Percentiles rank a stretch among this genome's conserved stretches.
Conservation (phyloP, 2,329 filamentous ascomycete species). For the Ophiocordyceps robertsii region DNA sequence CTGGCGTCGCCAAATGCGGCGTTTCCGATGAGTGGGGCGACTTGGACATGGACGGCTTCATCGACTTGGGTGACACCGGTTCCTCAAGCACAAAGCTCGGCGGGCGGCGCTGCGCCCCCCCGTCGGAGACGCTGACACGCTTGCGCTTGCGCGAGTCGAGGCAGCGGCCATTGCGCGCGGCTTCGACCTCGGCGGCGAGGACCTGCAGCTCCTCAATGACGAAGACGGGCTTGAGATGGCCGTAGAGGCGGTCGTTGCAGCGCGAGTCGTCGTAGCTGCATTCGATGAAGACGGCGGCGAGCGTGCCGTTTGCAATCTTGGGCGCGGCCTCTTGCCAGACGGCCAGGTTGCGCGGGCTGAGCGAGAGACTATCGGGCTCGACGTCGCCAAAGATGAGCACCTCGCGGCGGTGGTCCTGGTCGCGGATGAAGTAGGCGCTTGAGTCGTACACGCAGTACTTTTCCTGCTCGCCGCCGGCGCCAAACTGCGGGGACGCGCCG, state of each 20-base stretch:
- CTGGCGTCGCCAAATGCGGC: constrained; percentile 33
- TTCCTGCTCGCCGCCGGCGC: constrained; percentile 23
- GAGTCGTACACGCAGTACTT: constrained; percentile 66
- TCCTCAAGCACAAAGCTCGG: constrained; percentile 20
- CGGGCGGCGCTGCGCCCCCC: constrained; percentile 9
- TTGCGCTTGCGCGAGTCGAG: constrained; percentile 49
- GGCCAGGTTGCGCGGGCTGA: constrained; percentile 64
- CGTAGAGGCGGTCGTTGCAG: constrained; percentile 66
- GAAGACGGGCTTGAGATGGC: constrained; percentile 75
- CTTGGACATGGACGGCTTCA: constrained; percentile 13
- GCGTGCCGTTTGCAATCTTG: constrained; percentile 59
- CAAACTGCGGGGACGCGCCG: constrained; percentile 9
- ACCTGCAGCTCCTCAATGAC: constrained; percentile 64
- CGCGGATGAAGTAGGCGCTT: constrained; percentile 85
- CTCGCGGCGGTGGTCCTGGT: constrained; percentile 55
- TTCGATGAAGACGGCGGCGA: constrained; percentile 84
- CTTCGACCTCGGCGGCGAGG: constrained; percentile 59
- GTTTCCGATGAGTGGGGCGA: constrained; percentile 15
- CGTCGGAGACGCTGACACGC: constrained; percentile 25
- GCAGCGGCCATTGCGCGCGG: constrained; percentile 24
- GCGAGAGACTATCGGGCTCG: constrained; percentile 76
- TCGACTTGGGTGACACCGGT: constrained; percentile 38
- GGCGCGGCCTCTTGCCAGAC: constrained; percentile 85
- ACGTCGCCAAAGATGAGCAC: constrained; percentile 92
- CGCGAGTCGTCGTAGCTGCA: constrained; percentile 83